These are phyloP conservation scores for Phytophthora pinifolia DNA, from an alignment of 352 stramenopile species.

Conservation along the genomic window DNA sequence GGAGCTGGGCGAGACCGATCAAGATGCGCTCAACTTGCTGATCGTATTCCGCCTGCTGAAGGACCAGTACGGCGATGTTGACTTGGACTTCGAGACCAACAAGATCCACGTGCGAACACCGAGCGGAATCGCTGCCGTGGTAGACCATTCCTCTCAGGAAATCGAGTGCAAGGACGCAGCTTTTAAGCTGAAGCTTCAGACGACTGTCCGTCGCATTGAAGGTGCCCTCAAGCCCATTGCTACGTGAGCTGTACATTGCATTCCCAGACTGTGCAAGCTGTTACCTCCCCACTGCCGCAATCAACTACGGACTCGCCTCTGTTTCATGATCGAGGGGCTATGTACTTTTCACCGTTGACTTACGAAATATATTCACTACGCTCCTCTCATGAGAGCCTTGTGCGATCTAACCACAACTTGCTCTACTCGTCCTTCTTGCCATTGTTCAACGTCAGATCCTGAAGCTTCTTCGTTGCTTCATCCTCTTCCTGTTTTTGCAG, in stretches of 20 bases:
- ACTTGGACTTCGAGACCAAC: constrained; percentile 88
- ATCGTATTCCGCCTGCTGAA: constrained; percentile 84
- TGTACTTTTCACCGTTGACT: constrained; percentile 16
- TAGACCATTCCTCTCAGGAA: constrained; percentile 61
- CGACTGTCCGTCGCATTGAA: constrained; percentile 68
- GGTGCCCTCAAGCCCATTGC: constrained; percentile 64
- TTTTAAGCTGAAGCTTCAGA: constrained; percentile 74
- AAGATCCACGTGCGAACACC: constrained; percentile 86
- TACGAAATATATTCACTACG: constrained; percentile 30
- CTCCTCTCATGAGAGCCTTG: neutral
- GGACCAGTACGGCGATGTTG: constrained; percentile 85
- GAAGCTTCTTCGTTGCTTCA: constrained; percentile 21
- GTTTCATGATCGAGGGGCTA: constrained; percentile 11
- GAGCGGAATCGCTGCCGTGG: constrained; percentile 59
- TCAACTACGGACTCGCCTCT: neutral
- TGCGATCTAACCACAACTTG: neutral
- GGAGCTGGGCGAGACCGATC: constrained; percentile 68
- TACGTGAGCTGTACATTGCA: constrained; percentile 26
- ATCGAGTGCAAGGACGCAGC: constrained; percentile 72
- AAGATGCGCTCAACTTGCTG: constrained; percentile 84
- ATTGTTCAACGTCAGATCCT: constrained; percentile 16
- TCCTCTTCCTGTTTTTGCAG: constrained; percentile 41
- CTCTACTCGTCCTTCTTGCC: constrained; percentile 16
- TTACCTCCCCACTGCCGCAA: too few relatives aligned
- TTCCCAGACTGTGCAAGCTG: neutral